Percentiles rank a stretch among this genome's conserved stretches.
These are phyloP conservation scores for Myrica gale DNA, from an alignment of 306 rosid species.

Conservation along the genomic window DNA sequence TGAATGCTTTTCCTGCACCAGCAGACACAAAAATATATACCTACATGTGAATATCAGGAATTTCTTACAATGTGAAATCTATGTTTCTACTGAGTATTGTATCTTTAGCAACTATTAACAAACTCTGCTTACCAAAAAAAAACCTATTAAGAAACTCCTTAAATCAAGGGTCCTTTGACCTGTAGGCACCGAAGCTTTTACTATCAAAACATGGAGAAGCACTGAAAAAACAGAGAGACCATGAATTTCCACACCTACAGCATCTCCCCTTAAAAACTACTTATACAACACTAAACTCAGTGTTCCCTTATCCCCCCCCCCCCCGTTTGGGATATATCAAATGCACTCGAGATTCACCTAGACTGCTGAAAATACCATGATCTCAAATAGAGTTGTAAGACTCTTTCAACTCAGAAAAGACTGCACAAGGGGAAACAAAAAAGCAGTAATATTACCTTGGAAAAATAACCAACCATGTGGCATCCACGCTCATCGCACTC, in stretches of 20 bases:
- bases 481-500: slow-evolving; percentile 99
- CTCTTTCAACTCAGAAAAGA: too few species aligned
- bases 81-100: not conserved
- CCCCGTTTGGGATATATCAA: not conserved
- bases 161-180: too few species aligned
- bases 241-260: too few species aligned
- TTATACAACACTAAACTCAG: too few species aligned
- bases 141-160: too few species aligned
- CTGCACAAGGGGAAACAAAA: not conserved
- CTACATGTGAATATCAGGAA: not conserved
- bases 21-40: slow-evolving; percentile 3
- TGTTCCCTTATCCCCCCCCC: not conserved
- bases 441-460: slow-evolving; percentile 58
- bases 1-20: slow-evolving; percentile 90
- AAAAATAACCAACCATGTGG: slow-evolving; percentile 99
- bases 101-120: not conserved
- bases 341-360: not conserved
- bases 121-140: not conserved
- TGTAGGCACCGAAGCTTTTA: too few species aligned
- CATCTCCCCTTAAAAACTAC: too few species aligned
- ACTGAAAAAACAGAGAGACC: too few species aligned
- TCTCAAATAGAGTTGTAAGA: not conserved
- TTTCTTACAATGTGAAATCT: too few species aligned
- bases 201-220: too few species aligned
- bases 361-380: not conserved